Evolutionary conservation across 2,329 filamentous ascomycete genomes (phyloP).

Genomic region (Ilyonectria sp.): DNA sequence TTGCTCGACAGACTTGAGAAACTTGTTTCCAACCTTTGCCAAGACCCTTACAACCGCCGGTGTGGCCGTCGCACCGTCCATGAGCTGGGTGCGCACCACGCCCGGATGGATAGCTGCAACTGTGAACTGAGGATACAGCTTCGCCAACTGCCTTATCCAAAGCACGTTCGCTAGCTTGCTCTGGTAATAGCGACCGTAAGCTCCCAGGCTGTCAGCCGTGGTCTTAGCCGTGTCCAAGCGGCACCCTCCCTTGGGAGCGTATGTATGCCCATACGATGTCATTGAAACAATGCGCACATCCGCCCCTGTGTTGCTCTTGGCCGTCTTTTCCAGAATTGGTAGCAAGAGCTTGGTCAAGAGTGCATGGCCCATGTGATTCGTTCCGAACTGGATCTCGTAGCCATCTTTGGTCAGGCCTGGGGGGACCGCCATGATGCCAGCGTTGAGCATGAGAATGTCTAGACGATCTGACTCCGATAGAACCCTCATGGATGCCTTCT

Average conservation of each 20-base stretch:
- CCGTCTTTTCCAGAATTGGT: conserved; percentile 50
- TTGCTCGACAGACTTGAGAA: conserved; percentile 46
- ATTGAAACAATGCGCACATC: conserved; percentile 52
- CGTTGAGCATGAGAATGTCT: conserved; percentile 61
- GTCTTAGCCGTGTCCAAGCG: conserved; percentile 49
- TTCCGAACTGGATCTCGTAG: conserved; percentile 65
- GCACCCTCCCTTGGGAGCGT: conserved; percentile 45
- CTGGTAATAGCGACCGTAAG: conserved; percentile 29
- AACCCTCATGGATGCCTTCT: conserved; percentile 56
- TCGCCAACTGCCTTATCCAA: conserved; percentile 25
- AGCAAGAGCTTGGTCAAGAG: conserved; percentile 58
- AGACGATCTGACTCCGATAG: conserved; percentile 50
- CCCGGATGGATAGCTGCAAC: conserved; percentile 30
- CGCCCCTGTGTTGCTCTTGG: conserved; percentile 24
- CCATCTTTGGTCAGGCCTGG: conserved; percentile 58
- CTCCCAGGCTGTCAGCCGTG: conserved; percentile 23
- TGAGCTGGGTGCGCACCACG: conserved; percentile 29
- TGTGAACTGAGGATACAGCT: conserved; percentile 30
- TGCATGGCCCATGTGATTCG: conserved; percentile 66
- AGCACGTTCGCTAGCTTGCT: conserved; percentile 35
- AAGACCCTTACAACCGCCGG: conserved; percentile 27
- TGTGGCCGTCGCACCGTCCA: conserved; percentile 32
- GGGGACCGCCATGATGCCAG: conserved; percentile 55
- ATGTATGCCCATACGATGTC: conserved; percentile 45
- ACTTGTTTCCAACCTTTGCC: conserved; percentile 28